phyloP scores from a whole-genome alignment of 768 basidiomycete genomes.

The Pleurotus platypus region DNA sequence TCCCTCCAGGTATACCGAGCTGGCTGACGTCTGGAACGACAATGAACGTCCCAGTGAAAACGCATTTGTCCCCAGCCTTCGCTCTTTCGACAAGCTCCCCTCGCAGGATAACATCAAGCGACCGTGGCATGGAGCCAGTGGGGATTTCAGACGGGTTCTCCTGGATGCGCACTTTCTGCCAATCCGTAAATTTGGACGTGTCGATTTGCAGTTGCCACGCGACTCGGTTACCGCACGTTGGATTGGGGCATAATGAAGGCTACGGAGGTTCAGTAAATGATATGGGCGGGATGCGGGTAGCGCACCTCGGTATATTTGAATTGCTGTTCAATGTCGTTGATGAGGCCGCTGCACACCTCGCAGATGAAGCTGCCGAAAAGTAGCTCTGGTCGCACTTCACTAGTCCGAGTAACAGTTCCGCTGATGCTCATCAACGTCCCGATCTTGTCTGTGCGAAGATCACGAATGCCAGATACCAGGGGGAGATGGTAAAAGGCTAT shows the following conservation, averaged over 20 bases:
- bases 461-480: slow-evolving; percentile 90
- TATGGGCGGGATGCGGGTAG: not conserved
- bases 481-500: slow-evolving; percentile 96
- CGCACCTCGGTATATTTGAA: slow-evolving; percentile 98
- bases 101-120: slow-evolving; percentile 92
- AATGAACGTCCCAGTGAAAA: slow-evolving; percentile 97
- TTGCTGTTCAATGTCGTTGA: slow-evolving; percentile 95
- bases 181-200: slow-evolving; percentile 94
- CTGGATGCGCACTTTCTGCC: slow-evolving; percentile 99
- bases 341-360: slow-evolving; percentile 79
- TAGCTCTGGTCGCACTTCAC: slow-evolving; percentile 94
- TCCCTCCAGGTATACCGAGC: slow-evolving; percentile 91
- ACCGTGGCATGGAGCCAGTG: slow-evolving; percentile 97
- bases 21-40: slow-evolving; percentile 98
- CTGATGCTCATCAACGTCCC: slow-evolving; percentile 93
- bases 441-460: slow-evolving; percentile 89
- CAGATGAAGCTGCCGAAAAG: slow-evolving; percentile 93
- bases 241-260: slow-evolving; percentile 94
- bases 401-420: slow-evolving; percentile 96
- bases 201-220: slow-evolving; percentile 96
- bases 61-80: slow-evolving; percentile 98
- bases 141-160: slow-evolving; percentile 99
- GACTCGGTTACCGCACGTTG: slow-evolving; percentile 84
- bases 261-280: slow-evolving; percentile 26
- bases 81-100: slow-evolving; percentile 97